phyloP scores from a whole-genome alignment of 768 basidiomycete species.

The Dendrothele bispora region DNA sequence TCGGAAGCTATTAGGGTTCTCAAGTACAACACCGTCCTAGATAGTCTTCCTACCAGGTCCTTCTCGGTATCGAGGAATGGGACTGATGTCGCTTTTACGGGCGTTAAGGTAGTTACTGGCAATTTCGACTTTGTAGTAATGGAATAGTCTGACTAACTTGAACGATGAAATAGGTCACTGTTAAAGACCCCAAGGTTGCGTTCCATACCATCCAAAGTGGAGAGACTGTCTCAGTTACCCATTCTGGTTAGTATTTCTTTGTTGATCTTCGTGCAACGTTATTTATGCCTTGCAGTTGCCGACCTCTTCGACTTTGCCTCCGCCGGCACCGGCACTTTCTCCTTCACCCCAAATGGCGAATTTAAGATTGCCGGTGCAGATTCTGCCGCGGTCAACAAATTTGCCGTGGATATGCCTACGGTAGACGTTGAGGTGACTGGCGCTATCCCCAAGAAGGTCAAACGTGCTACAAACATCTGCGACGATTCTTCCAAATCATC shows the following conservation, averaged over 20 bases:
- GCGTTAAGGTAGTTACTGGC: slow-evolving; percentile 36
- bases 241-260: slow-evolving; percentile 27
- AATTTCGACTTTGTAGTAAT: too few relatives aligned
- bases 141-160: neutral
- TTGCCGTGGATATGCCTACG: slow-evolving; percentile 24
- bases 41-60: slow-evolving; percentile 43
- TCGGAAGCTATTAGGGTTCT: slow-evolving; percentile 40
- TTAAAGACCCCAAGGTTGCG: slow-evolving; percentile 40
- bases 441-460: slow-evolving; percentile 31
- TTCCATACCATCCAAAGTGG: slow-evolving; percentile 40
- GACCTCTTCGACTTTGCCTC: slow-evolving; percentile 42
- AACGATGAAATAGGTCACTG: neutral
- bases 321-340: slow-evolving; percentile 38
- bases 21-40: slow-evolving; percentile 47
- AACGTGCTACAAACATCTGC: slow-evolving; percentile 41
- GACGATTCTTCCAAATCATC: slow-evolving; percentile 28
- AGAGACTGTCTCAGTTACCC: slow-evolving; percentile 35
- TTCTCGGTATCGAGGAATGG: slow-evolving; percentile 43
- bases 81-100: slow-evolving; percentile 37
- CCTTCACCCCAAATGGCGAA: slow-evolving; percentile 36
- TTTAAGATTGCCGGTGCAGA: slow-evolving; percentile 32
- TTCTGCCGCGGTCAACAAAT: slow-evolving; percentile 14
- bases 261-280: neutral
- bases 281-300: too few relatives aligned
- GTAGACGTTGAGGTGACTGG: slow-evolving; percentile 35